Base-by-base conservation (phyloP, 1,139 yeast genomes). In the Suhomyces taliae region DNA sequence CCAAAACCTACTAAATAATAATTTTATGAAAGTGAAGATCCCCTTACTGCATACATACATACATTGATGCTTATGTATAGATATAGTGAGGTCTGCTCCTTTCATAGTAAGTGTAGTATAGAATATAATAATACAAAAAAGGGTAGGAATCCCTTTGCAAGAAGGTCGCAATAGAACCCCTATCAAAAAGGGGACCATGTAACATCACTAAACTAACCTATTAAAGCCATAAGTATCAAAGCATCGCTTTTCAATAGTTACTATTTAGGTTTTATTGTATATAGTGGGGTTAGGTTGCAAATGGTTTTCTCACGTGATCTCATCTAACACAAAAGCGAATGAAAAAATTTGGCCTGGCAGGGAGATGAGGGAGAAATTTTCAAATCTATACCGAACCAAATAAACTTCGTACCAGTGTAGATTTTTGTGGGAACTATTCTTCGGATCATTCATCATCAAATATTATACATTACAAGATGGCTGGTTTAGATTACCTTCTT, bases 401-500 rank as follows among this genome's bases (percentile, higher is more conserved):
- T 24, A 15, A 39, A 39, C 34, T 39, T 29, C 32, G 32, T 34
- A 24, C 41, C 41, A 39, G 41, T 32, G 41, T 39, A 12, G 33
- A 39, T 31, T 14, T 31, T 39, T 39, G 41, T 39, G 32, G 41
- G 42, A 12, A 37, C 34, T 37, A 37, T 40, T 37, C 46, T 40
- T 35, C 44, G 41, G 37, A 41, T 42, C 42, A 37, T 43, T 39
- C 44, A 39, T 43, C 42, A 26, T 38, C 40, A 43, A 34, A 40
- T 14, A 27, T 29, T 44, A 48, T 12, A 34, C 37, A 33, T 26
- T 32, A 47, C 46, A 59, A 48, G 42, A 72, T 72, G 82, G 83
- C 84, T 59, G 86, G 86, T 62, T 81, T 90, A 71, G 97, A 93
- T 73, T 93, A 84, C 75, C 84, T 93, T 71, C 87, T 93, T 66